phyloP scores from a whole-genome alignment of 441 rosid genomes.

The Corymbia calophylla region DNA sequence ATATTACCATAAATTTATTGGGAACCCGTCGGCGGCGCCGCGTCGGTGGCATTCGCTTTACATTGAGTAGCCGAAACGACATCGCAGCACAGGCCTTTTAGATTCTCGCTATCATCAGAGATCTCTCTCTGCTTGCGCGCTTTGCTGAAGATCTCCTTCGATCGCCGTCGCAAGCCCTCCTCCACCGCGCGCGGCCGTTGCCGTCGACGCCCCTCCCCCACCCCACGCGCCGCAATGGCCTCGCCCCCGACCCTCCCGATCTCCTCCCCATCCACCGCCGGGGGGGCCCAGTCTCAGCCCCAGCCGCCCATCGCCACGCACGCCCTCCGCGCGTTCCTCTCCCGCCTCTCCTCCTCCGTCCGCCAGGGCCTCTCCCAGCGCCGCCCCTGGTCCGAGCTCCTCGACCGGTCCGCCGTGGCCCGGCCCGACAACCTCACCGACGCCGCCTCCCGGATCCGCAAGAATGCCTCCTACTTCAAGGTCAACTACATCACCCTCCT shows the following conservation, averaged over 20 bases:
- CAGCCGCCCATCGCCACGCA: constrained; percentile 5
- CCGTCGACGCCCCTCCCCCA: not conserved
- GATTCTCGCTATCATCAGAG: not conserved
- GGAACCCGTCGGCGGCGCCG: not conserved
- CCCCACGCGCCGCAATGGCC: constrained; percentile 2
- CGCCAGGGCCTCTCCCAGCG: constrained; percentile 8
- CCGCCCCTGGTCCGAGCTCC: constrained; percentile 11
- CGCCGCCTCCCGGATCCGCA: constrained; percentile 11
- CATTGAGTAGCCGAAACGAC: not conserved
- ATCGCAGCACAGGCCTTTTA: not conserved
- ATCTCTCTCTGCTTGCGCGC: not conserved
- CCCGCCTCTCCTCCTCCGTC: constrained; percentile 10
- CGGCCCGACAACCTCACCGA: constrained; percentile 9
- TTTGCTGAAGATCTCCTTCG: not conserved
- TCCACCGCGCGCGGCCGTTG: not conserved
- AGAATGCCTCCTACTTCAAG: constrained; percentile 9
- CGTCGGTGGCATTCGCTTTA: not conserved
- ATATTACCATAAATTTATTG: not conserved
- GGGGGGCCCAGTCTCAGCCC: constrained; percentile 2
- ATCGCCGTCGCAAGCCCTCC: not conserved
- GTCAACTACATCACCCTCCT: constrained; percentile 10
- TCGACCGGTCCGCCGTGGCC: constrained; percentile 7
- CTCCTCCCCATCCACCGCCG: not conserved
- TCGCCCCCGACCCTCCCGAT: constrained; percentile 7
- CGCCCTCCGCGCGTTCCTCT: constrained; percentile 10